Evolutionary conservation across 441 rosid species (phyloP).

Genomic region (Eruca vesicaria): DNA sequence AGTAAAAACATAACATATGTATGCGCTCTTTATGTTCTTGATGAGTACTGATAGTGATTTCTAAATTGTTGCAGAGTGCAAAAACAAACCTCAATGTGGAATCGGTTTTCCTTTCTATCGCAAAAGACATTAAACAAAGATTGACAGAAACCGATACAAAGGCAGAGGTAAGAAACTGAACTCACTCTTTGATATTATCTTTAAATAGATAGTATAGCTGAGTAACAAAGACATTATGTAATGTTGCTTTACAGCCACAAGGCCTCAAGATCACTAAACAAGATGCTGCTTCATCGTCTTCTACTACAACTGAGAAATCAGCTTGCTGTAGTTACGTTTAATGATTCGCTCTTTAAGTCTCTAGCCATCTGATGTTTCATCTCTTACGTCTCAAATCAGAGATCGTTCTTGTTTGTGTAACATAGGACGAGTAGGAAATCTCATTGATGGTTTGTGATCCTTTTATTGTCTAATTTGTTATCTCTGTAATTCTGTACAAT

Average conservation of each 20-base stretch:
- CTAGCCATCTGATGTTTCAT: conserved; percentile 16
- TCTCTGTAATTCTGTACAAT: conserved; percentile 19
- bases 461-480: conserved; percentile 5
- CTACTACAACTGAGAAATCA: conserved; percentile 33
- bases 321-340: conserved; percentile 41
- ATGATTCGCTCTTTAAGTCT: not conserved
- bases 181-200: not conserved
- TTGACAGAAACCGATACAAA: conserved; percentile 30
- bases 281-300: conserved; percentile 27
- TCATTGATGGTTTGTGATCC: conserved; percentile 24
- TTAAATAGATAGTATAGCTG: not conserved
- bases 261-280: conserved; percentile 43
- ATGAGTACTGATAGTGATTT: not conserved
- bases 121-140: conserved; percentile 33
- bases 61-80: conserved; percentile 25
- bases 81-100: conserved; percentile 34
- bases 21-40: not conserved
- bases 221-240: not conserved
- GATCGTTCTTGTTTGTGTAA: conserved; percentile 17
- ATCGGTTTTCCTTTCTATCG: conserved; percentile 32
- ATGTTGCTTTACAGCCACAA: conserved; percentile 30
- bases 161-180: conserved; percentile 29
- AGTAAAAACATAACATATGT: not conserved
- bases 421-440: conserved; percentile 21
- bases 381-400: conserved; percentile 32